A percentile compares a stretch with the other conserved stretches of the same genome.
These are phyloP conservation scores for Xylaria cubensis DNA, from an alignment of 495 filamentous ascomycete species.

Conservation along the genomic window DNA sequence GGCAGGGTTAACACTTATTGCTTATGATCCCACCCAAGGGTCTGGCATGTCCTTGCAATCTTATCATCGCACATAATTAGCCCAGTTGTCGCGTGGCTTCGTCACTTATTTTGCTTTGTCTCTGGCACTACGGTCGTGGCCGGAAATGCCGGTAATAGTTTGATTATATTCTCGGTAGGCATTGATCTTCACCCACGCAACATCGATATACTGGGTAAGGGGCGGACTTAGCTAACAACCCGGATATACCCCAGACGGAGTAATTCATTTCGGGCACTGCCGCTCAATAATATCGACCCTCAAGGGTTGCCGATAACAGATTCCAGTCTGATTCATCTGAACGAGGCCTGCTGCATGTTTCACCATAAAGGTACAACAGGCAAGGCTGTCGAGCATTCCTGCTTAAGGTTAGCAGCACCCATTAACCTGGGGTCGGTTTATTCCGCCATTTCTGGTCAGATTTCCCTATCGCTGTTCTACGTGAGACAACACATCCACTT, in stretches of 20 bases:
- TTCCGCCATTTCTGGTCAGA: slow-evolving; percentile 9
- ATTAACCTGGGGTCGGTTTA: slow-evolving; percentile 28
- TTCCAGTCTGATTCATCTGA: slow-evolving; percentile 13
- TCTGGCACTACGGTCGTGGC: neutral
- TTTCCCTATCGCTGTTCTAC: slow-evolving; percentile 8
- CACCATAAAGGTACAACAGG: slow-evolving; percentile 9
- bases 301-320: neutral
- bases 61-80: slow-evolving; percentile 24
- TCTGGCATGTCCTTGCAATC: slow-evolving; percentile 23
- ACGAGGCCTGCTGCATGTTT: slow-evolving; percentile 27
- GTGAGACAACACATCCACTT: slow-evolving; percentile 11
- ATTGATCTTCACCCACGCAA: slow-evolving; percentile 1
- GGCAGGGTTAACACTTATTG: slow-evolving; percentile 16
- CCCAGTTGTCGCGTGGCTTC: slow-evolving; percentile 22
- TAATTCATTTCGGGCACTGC: slow-evolving; percentile 12
- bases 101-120: slow-evolving; percentile 12
- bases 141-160: slow-evolving; percentile 17
- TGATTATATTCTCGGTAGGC: neutral
- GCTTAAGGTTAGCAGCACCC: neutral
- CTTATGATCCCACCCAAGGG: slow-evolving; percentile 13
- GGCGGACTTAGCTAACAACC: neutral
- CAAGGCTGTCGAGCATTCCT: slow-evolving; percentile 21
- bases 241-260: slow-evolving; percentile 22
- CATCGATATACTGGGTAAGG: neutral
- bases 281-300: slow-evolving; percentile 2